These are phyloP conservation scores for Albophoma yamanashiensis DNA, from an alignment of 2,329 filamentous ascomycete genomes.

Conservation along the genomic window DNA sequence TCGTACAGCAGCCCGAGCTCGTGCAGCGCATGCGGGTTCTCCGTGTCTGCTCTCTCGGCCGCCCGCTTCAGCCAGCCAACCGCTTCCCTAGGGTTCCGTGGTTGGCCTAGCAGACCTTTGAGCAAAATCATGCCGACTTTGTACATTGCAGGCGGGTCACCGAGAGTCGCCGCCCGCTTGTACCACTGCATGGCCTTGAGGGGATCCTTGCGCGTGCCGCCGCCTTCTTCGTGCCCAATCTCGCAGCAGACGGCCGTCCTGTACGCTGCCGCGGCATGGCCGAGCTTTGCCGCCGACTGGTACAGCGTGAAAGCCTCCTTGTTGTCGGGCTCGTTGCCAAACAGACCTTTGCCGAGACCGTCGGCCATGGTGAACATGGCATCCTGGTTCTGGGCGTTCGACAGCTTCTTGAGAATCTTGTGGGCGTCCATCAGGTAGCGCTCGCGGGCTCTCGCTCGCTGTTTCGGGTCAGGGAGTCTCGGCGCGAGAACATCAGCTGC, in stretches of 20 bases:
- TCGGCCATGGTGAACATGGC: slow-evolving; percentile 94
- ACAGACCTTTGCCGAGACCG: slow-evolving; percentile 69
- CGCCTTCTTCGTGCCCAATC: slow-evolving; percentile 87
- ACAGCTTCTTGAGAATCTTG: slow-evolving; percentile 85
- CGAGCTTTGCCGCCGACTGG: slow-evolving; percentile 83
- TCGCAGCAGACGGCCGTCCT: slow-evolving; percentile 95
- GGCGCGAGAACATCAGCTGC: slow-evolving; percentile 67
- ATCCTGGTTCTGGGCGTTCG: slow-evolving; percentile 60
- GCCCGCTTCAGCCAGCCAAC: slow-evolving; percentile 89
- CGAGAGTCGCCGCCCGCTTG: slow-evolving; percentile 78
- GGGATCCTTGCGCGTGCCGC: slow-evolving; percentile 82
- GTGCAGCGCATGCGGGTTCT: slow-evolving; percentile 92
- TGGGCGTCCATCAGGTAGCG: slow-evolving; percentile 77
- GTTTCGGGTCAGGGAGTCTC: slow-evolving; percentile 55
- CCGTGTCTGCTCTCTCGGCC: slow-evolving; percentile 73
- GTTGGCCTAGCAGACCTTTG: slow-evolving; percentile 87
- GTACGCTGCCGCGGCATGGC: slow-evolving; percentile 80
- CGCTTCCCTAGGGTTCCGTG: slow-evolving; percentile 71
- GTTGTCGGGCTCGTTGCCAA: slow-evolving; percentile 70
- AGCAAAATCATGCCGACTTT: slow-evolving; percentile 95
- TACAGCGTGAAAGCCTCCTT: slow-evolving; percentile 93
- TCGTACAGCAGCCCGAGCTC: slow-evolving; percentile 65
- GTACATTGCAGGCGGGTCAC: slow-evolving; percentile 93
- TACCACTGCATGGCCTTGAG: slow-evolving; percentile 98
- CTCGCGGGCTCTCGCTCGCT: slow-evolving; percentile 66